Evolutionary conservation across 225 moss, liverwort and hornwort genomes (phyloP).

Genomic region (Marchantia paleacea): DNA sequence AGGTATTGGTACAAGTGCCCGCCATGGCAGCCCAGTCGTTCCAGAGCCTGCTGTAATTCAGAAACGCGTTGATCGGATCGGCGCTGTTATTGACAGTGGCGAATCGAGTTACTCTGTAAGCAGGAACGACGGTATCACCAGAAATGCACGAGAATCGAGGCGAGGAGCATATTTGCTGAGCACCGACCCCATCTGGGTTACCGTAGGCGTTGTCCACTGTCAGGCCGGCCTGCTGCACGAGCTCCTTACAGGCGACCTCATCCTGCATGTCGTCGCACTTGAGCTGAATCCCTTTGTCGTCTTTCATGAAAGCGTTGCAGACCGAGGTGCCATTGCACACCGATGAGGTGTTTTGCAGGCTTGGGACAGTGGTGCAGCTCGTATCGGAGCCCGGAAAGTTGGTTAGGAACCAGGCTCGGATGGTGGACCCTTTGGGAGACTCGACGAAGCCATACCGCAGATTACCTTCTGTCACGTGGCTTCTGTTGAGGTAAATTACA

Average conservation of each 20-base stretch:
- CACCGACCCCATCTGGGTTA: background rate
- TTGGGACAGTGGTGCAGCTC: background rate
- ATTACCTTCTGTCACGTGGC: background rate
- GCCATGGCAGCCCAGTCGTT: background rate
- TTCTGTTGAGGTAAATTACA: background rate
- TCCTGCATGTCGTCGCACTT: background rate
- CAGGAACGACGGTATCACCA: background rate
- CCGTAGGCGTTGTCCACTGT: background rate
- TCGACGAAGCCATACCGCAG: background rate
- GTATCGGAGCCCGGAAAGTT: background rate
- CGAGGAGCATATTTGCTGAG: background rate
- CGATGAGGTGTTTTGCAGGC: background rate
- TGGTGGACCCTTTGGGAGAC: background rate
- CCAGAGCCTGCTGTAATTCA: background rate
- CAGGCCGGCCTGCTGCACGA: background rate
- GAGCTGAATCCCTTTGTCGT: background rate
- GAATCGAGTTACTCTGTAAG: background rate
- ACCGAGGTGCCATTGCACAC: constrained; percentile 1
- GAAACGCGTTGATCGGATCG: background rate
- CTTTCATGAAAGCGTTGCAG: background rate
- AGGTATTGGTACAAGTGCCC: background rate
- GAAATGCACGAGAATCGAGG: background rate
- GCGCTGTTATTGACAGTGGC: too few species aligned
- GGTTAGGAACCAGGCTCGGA: background rate
- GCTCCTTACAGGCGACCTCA: background rate